phyloP scores from a whole-genome alignment of 441 rosid genomes.

The Erysimum cheiri region DNA sequence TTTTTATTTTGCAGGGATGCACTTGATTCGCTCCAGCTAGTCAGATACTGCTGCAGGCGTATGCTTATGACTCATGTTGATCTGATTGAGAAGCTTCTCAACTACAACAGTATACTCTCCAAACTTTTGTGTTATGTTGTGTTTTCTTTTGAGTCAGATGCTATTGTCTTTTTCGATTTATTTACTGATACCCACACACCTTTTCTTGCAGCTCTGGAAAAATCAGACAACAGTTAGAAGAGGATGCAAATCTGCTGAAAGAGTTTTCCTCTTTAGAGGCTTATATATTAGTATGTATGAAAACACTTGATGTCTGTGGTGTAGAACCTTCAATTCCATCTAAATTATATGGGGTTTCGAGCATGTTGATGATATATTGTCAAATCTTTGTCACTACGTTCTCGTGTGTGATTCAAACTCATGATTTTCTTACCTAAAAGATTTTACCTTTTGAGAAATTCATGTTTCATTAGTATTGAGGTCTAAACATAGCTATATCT shows the following conservation, averaged over 20 bases:
- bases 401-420: background rate
- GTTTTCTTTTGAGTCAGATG: background rate
- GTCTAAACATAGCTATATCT: background rate
- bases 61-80: conserved; percentile 99
- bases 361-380: background rate
- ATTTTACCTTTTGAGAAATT: background rate
- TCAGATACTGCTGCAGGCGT: conserved; percentile 91
- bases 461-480: background rate
- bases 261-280: conserved; percentile 9
- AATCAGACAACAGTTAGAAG: conserved; percentile 66
- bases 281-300: conserved; percentile 10
- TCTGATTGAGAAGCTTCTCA: conserved; percentile 94
- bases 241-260: conserved; percentile 33
- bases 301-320: conserved; percentile 13
- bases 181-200: background rate
- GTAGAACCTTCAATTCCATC: conserved; percentile 4
- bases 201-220: conserved; percentile 77
- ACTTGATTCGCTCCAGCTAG: conserved; percentile 83
- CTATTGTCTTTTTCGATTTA: conserved; percentile 1
- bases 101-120: conserved; percentile 75
- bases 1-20: conserved; percentile 68
- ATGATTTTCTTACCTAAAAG: conserved; percentile 2
- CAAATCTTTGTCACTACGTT: conserved; percentile 8
- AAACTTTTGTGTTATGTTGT: background rate
- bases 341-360: conserved; percentile 8